Percentiles rank a stretch among this genome's conserved stretches.
Conservation (phyloP, 129 eudicot species). For the Helianthus tuberosus region DNA sequence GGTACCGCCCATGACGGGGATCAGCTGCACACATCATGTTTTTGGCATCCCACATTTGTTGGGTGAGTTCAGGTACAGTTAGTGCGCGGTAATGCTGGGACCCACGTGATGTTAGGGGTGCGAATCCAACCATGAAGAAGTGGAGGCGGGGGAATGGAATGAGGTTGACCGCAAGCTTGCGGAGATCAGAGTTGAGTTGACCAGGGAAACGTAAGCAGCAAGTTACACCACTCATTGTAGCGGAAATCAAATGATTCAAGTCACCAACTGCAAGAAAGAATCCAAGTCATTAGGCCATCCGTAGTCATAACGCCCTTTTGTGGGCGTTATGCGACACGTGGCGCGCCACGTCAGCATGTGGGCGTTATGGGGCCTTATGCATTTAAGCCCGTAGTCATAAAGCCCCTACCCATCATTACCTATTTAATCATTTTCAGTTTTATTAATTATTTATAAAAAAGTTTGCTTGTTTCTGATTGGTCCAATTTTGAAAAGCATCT, state of each 20-base stretch:
- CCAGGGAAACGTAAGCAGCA: slow-evolving; percentile 79
- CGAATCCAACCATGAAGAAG: slow-evolving; percentile 64
- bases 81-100: slow-evolving; percentile 59
- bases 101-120: slow-evolving; percentile 68
- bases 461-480: no score
- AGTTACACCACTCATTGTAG: slow-evolving; percentile 82
- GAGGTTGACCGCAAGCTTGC: slow-evolving; percentile 64
- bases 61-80: slow-evolving; percentile 59
- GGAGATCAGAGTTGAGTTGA: slow-evolving; percentile 70
- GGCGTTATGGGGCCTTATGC: no score
- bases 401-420: no score
- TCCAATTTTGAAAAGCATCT: no score
- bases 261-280: slow-evolving; percentile 59
- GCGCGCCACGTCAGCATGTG: no score
- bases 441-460: no score
- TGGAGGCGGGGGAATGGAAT: slow-evolving; percentile 65
- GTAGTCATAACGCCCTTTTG: no score
- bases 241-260: slow-evolving; percentile 68
- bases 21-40: slow-evolving; percentile 65
- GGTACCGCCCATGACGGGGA: slow-evolving; percentile 57
- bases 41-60: slow-evolving; percentile 65
- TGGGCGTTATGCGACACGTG: no score
- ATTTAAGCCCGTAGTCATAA: no score
- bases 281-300: background rate
- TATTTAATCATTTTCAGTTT: no score